Evolutionary conservation across 495 filamentous ascomycete genomes (phyloP), one percentile per base, ranked within the genome.

Genomic region (Choiromyces venosus): DNA sequence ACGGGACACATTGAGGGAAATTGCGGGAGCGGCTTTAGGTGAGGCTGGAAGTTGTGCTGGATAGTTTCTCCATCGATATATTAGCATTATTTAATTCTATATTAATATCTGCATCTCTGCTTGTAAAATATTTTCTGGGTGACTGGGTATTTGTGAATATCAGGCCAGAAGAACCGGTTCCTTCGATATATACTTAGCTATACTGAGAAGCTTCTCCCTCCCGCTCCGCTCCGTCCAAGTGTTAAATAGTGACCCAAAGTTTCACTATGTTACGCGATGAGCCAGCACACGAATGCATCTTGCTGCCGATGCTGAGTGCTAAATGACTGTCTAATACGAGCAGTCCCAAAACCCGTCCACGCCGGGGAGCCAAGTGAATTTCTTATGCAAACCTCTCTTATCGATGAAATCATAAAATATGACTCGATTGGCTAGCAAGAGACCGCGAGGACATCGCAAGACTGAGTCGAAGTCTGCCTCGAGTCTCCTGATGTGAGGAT

Each of bases 1-100:
- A 76, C 42, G 79, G 37, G 78, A 80, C 9, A 46, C 37, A 6
- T 44, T 79, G 7, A 12, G 65, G 19, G 9, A 35, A 40, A 74
- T 72, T 39, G n/a, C 74, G 2, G 56, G 65, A 66, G 0, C 0
- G 16, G 19, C 35, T 35, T 7, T 65, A 10, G 3, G 21, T 18
- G 52, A 66, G 69, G 1, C 14, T 10, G 16, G 19, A 6, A 39
- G 3, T 35, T 4, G 6, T 29, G 25, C 25, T 4, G 52, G 52
- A 12, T 61, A 61, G 25, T 33, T 61, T 29, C 33, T 33, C 52
- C 52, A 61, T 16, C 33, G 14, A 16, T 61, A 25, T 29, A 33
- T 33, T 61, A 61, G 12, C 25, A 33, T 61, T 61, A n/a, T n/a
- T n/a, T n/a, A 61, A 61, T 61, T 61, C 10, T 18, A 61, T 33